Evolutionary conservation across 257 asterid genomes (phyloP).

Genomic region (Leptodermis oblonga): DNA sequence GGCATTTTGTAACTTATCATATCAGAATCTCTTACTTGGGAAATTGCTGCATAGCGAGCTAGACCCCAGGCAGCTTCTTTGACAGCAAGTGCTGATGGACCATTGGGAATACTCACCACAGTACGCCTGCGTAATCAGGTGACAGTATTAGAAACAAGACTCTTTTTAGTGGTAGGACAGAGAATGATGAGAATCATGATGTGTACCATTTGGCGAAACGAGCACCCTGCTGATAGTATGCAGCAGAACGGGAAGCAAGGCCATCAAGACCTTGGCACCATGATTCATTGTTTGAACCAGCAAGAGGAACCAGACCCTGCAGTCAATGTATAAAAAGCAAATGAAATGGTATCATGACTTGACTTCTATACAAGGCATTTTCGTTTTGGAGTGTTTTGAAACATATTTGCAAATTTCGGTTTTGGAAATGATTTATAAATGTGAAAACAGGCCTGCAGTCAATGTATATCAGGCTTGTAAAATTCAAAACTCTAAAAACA

Average conservation of each 20-base stretch:
- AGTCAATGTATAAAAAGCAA: no score
- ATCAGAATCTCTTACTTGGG: conserved; percentile 36
- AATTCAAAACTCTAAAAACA: no score
- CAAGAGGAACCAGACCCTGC: conserved; percentile 75
- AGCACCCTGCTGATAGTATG: conserved; percentile 80
- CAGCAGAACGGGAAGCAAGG: conserved; percentile 73
- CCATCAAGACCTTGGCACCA: conserved; percentile 93
- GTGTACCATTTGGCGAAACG: conserved; percentile 63
- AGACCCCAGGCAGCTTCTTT: conserved; percentile 93
- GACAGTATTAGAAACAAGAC: background rate
- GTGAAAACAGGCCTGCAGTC: no score
- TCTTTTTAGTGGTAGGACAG: no score
- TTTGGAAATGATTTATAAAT: no score
- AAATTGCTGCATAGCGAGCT: conserved; percentile 75
- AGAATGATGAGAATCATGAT: background rate
- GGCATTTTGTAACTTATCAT: background rate
- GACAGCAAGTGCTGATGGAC: conserved; percentile 71
- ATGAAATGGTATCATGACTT: conserved; percentile 2
- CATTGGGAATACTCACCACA: conserved; percentile 71
- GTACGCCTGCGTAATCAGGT: conserved; percentile 47
- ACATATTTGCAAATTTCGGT: no score
- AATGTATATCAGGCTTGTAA: no score
- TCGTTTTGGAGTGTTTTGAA: no score
- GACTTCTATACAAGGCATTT: no score
- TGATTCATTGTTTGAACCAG: conserved; percentile 66